Conservation (phyloP, 1,284 basidiomycete genomes). For the Microbotryum violaceum region DNA sequence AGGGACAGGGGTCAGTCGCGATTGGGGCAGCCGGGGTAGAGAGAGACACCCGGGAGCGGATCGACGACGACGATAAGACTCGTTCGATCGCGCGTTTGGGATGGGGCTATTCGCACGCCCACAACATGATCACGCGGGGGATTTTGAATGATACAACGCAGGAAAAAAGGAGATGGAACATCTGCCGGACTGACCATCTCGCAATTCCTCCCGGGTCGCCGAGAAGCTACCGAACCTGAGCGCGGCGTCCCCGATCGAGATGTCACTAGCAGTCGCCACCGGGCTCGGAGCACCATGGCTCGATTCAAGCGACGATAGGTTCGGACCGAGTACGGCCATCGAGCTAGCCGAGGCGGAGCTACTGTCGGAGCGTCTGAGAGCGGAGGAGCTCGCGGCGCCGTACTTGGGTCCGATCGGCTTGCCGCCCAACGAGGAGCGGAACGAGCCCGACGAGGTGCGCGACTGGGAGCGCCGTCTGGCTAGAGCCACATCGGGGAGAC, state of each 20-base stretch:
- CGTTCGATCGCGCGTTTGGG: not conserved
- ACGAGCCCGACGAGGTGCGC: conserved; percentile 1
- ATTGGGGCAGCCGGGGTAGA: not conserved
- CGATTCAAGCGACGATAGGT: not conserved
- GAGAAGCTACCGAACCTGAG: conserved; percentile 24
- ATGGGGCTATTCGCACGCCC: too few species aligned
- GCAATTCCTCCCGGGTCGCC: conserved; percentile 25
- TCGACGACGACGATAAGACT: not conserved
- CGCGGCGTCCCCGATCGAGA: conserved; percentile 1
- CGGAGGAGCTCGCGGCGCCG: not conserved
- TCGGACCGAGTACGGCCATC: not conserved
- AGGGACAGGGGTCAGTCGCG: not conserved
- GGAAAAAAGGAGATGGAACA: too few species aligned
- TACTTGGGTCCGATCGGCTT: conserved; percentile 13
- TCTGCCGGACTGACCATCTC: conserved; percentile 21
- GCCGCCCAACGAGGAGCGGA: conserved; percentile 18
- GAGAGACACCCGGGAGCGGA: not conserved
- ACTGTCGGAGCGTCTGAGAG: not conserved
- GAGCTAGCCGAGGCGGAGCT: not conserved
- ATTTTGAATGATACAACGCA: too few species aligned
- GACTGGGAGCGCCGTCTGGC: too few species aligned
- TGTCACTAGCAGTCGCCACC: conserved; percentile 5
- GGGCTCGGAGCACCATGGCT: conserved; percentile 5
- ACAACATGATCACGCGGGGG: not conserved
- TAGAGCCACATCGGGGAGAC: too few species aligned